Evolutionary conservation across 2,329 filamentous ascomycete species (phyloP), one percentile per base, ranked within the genome.

Genomic region (Colletotrichum falcatum): DNA sequence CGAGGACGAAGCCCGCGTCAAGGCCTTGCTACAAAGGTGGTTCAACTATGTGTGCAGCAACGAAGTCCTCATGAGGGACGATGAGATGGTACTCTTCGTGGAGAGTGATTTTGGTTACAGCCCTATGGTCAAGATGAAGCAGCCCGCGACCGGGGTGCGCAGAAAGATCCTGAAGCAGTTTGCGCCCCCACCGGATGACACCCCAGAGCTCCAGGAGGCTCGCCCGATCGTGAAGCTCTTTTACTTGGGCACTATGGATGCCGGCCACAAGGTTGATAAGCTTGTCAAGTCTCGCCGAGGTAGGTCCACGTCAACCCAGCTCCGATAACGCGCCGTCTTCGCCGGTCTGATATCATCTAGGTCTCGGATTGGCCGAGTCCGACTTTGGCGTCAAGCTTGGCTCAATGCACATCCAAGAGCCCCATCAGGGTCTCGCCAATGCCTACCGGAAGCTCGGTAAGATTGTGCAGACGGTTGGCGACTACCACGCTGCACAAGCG

Each of bases 41-140:
- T 87, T 99, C 76, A 98, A 97, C 80, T 93, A 93, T 70, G 92
- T 99, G 26, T 97, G 96, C 83, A 89, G 89, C 77, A 98, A 96
- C 75, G 95, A 98, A 44, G 91, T 97, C 1, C 88, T 99, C 9
- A 97, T 97, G 86, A 90, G 92, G 72, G 96, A 99, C 79, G 95
- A 98, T 73, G 96, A 99, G 82, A 95, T 98, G 90, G 90, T 98
- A 6, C 91, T 98, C 71, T 99, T 99, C 77, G 94, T 99, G n/a
- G 96, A 99, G 82, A 97, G 94, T 78, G 96, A 99, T 80, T 98
- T 98, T 80, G 96, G 96, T 49, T 99, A 99, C 81, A 98, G 94
- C 77, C 96, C 96, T 1, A 92, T 98, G 77, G 91, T 98, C 56
- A 92, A 95, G 80, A 94, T 94, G 87, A 97, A 97, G 85, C 96